Evolutionary conservation across 2,329 filamentous ascomycete species (phyloP).

Genomic region (Pyricularia pennisetigena): DNA sequence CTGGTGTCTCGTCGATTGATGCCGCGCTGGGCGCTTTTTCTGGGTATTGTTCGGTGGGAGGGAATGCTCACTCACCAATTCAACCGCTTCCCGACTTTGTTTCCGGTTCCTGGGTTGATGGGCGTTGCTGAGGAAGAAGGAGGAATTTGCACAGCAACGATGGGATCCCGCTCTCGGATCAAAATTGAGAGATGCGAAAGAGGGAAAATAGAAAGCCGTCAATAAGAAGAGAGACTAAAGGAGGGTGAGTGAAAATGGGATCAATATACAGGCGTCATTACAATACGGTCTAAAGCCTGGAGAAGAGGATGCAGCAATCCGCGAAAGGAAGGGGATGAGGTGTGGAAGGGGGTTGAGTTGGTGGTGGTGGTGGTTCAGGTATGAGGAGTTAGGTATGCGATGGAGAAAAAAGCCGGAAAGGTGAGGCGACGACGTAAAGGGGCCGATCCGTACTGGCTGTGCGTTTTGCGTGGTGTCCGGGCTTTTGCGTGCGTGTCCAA

Average conservation of each 20-base stretch:
- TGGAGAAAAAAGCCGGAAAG: slow-evolving; percentile 1
- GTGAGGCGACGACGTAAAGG: neutral
- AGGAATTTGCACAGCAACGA: neutral
- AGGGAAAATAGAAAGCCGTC: neutral
- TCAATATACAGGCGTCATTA: slow-evolving; percentile 7
- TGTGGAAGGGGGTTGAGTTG: neutral
- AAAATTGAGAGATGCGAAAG: neutral
- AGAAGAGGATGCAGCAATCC: slow-evolving; percentile 4
- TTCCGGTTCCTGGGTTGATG: neutral
- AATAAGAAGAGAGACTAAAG: slow-evolving; percentile 1
- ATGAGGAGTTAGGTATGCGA: neutral
- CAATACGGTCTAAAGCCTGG: slow-evolving; percentile 5
- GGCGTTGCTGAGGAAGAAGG: neutral
- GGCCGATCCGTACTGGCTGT: neutral
- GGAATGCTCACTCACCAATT: neutral
- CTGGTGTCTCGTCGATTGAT: neutral
- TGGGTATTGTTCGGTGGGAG: neutral
- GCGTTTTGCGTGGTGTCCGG: neutral
- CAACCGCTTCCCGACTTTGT: neutral
- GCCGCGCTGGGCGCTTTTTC: neutral
- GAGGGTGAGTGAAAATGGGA: neutral
- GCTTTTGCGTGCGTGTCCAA: neutral
- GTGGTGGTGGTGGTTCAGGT: neutral
- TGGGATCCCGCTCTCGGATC: neutral
- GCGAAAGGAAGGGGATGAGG: neutral